phyloP scores from a whole-genome alignment of 208 protist genomes.

The Phytomonas francai region DNA sequence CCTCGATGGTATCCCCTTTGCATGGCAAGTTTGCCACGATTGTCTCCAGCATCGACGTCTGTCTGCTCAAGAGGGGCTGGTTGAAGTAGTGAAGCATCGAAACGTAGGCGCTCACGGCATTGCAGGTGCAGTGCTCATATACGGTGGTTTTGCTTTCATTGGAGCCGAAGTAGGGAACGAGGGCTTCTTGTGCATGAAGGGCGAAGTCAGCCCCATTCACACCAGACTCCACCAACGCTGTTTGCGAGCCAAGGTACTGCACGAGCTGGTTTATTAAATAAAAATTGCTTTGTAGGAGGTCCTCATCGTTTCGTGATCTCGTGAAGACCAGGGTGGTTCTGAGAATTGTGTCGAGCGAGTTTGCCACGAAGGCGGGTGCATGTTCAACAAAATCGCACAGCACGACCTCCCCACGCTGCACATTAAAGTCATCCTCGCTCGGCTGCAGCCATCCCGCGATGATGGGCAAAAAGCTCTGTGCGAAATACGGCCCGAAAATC shows the following conservation, averaged over 20 bases:
- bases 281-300: slow-evolving; percentile 58
- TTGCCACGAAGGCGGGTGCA: slow-evolving; percentile 38
- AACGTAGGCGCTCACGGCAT: slow-evolving; percentile 55
- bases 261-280: slow-evolving; percentile 68
- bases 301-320: slow-evolving; percentile 30
- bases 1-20: slow-evolving; percentile 68
- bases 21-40: slow-evolving; percentile 50
- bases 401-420: slow-evolving; percentile 44
- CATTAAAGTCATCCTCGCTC: slow-evolving; percentile 59
- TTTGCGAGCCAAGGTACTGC: slow-evolving; percentile 40
- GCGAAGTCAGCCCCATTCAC: slow-evolving; percentile 40
- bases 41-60: slow-evolving; percentile 25
- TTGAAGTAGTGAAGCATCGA: slow-evolving; percentile 49
- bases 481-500: slow-evolving; percentile 66
- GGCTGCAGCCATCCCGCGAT: slow-evolving; percentile 46
- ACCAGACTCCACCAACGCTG: neutral
- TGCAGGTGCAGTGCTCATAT: slow-evolving; percentile 54
- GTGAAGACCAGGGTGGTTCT: slow-evolving; percentile 43
- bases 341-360: slow-evolving; percentile 36
- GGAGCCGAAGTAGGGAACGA: slow-evolving; percentile 32
- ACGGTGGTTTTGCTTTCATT: slow-evolving; percentile 21
- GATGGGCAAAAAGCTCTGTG: slow-evolving; percentile 48
- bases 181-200: slow-evolving; percentile 24
- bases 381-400: slow-evolving; percentile 76
- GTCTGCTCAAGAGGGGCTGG: slow-evolving; percentile 12